Evolutionary conservation across 2,329 filamentous ascomycete genomes (phyloP).

Genomic region (Alternaria sp.): DNA sequence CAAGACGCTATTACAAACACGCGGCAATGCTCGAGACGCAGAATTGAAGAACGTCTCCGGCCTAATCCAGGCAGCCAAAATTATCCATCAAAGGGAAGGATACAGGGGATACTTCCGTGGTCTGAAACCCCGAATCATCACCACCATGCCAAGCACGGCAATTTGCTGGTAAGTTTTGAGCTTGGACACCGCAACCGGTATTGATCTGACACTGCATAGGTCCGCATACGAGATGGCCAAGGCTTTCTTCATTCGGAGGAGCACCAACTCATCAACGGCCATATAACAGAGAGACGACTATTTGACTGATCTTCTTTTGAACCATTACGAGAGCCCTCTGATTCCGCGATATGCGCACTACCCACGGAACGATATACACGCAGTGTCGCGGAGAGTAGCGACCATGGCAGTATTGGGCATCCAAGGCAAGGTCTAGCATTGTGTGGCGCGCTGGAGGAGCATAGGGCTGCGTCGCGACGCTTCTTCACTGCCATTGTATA

Average conservation of each 20-base stretch:
- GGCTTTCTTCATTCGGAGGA: constrained; percentile 66
- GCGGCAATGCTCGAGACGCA: constrained; percentile 79
- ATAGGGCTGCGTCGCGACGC: constrained; percentile 22
- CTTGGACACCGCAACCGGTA: not conserved
- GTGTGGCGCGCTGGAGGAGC: constrained; percentile 21
- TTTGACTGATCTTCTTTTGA: constrained; percentile 3
- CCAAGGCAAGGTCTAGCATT: constrained; percentile 19
- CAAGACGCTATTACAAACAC: constrained; percentile 95
- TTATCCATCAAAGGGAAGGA: constrained; percentile 85
- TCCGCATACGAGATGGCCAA: constrained; percentile 73
- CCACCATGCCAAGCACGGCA: constrained; percentile 98
- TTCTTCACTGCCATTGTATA: constrained; percentile 32
- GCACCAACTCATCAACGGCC: constrained; percentile 35
- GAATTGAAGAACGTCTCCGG: constrained; percentile 88
- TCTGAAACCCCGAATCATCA: constrained; percentile 86
- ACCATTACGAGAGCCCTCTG: constrained; percentile 5
- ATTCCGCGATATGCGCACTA: constrained; percentile 14
- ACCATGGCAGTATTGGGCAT: constrained; percentile 26
- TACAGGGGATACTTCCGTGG: constrained; percentile 91
- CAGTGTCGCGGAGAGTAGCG: constrained; percentile 17
- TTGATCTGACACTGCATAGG: constrained; percentile 48
- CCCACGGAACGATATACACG: constrained; percentile 19
- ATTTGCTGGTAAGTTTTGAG: constrained; percentile 82
- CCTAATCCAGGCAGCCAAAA: constrained; percentile 76
- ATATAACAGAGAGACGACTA: constrained; percentile 27